Percentiles rank a stretch among this genome's conserved stretches.
These are phyloP conservation scores for Fusarium tricinctum DNA, from an alignment of 2,329 filamentous ascomycete genomes.

Conservation along the genomic window DNA sequence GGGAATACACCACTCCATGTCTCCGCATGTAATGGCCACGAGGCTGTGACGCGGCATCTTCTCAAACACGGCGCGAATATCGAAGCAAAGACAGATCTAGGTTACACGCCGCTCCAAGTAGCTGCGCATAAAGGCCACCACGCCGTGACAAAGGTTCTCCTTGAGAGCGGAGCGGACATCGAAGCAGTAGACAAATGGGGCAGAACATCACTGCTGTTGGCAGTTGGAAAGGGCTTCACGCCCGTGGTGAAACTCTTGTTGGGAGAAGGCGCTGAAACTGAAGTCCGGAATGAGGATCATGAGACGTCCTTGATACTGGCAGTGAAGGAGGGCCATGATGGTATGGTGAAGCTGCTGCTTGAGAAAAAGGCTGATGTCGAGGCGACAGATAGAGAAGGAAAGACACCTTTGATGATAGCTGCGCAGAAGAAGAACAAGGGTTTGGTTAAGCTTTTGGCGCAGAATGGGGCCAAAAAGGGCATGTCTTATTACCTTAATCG, in stretches of 20 bases:
- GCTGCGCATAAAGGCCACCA: background rate
- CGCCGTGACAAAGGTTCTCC: background rate
- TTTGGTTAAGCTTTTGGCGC: background rate
- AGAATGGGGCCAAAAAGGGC: background rate
- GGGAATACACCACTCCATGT: background rate
- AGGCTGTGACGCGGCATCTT: background rate
- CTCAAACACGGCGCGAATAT: background rate
- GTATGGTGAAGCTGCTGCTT: background rate
- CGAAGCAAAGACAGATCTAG: background rate
- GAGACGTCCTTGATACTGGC: background rate
- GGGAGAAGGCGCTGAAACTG: background rate
- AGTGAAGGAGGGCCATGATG: rapidly evolving
- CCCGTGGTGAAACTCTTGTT: rapidly evolving
- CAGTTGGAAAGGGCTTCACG: background rate
- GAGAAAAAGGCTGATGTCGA: background rate
- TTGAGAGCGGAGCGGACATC: background rate
- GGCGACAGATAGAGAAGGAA: rapidly evolving
- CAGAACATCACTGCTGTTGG: background rate
- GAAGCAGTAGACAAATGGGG: background rate
- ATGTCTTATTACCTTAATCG: background rate
- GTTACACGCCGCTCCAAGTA: background rate
- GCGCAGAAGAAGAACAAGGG: rapidly evolving
- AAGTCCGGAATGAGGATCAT: background rate
- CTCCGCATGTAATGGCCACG: background rate
- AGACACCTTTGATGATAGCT: background rate